phyloP scores from a whole-genome alignment of 805 yeast genomes.

The Tetrapisispora arboricola region DNA sequence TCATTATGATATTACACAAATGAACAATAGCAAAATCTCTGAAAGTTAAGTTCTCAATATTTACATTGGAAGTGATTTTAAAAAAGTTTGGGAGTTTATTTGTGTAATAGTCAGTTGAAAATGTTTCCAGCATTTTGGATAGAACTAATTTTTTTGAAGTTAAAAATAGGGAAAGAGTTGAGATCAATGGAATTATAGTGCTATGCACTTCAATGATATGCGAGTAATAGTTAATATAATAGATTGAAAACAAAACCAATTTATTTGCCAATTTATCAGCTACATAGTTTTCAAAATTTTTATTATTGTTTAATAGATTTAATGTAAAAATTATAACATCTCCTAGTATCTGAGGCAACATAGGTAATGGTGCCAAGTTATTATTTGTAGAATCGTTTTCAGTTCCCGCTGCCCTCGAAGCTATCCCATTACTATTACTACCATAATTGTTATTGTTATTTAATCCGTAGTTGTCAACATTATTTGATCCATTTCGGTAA shows the following conservation, averaged over 20 bases:
- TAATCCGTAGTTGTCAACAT: background rate
- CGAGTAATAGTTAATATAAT: slow-evolving; percentile 42
- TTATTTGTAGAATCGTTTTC: slow-evolving; percentile 8
- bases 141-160: slow-evolving; percentile 33
- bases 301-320: slow-evolving; percentile 71
- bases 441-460: background rate
- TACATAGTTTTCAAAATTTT: slow-evolving; percentile 37
- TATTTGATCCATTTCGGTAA: background rate
- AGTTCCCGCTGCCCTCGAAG: background rate
- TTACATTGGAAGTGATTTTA: slow-evolving; percentile 30
- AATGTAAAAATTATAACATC: slow-evolving; percentile 59
- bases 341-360: slow-evolving; percentile 39
- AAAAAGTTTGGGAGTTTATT: slow-evolving; percentile 44
- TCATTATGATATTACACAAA: slow-evolving; percentile 34
- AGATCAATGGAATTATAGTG: slow-evolving; percentile 38
- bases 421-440: slow-evolving; percentile 2
- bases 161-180: slow-evolving; percentile 43
- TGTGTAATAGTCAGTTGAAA: slow-evolving; percentile 35
- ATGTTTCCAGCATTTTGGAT: slow-evolving; percentile 35
- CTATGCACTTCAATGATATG: slow-evolving; percentile 11
- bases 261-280: slow-evolving; percentile 42
- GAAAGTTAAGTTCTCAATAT: slow-evolving; percentile 38
- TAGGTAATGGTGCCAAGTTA: slow-evolving; percentile 20
- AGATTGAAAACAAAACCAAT: slow-evolving; percentile 43
- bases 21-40: slow-evolving; percentile 56